Percentiles rank a stretch among this genome's conserved stretches.
phyloP scores from a whole-genome alignment of 805 yeast species.

The Priceomyces carsonii region DNA sequence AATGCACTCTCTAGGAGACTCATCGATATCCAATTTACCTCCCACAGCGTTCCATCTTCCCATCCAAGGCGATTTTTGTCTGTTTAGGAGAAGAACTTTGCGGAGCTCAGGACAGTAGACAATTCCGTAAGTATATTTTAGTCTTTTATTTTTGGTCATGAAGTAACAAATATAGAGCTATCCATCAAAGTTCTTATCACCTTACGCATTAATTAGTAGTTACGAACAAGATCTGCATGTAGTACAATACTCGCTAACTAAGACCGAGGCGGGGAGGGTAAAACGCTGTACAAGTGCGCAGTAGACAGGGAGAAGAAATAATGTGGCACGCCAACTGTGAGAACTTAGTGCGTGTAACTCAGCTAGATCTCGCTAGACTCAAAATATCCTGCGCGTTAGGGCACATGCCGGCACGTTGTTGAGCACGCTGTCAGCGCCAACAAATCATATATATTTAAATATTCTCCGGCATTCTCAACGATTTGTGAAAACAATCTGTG shows the following conservation, averaged over 20 bases:
- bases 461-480: not conserved
- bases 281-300: no score
- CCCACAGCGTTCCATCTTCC: conserved; percentile 51
- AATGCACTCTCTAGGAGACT: conserved; percentile 40
- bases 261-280: no score
- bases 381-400: no score
- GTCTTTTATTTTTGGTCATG: conserved; percentile 7
- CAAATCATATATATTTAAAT: conserved; percentile 3
- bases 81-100: conserved; percentile 35
- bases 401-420: conserved; percentile 7
- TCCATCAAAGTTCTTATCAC: no score
- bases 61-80: conserved; percentile 48
- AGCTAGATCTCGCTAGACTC: no score
- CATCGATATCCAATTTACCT: conserved; percentile 38
- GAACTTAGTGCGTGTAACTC: no score
- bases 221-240: no score
- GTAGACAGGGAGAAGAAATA: no score
- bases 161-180: not conserved
- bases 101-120: conserved; percentile 29
- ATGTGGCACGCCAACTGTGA: no score
- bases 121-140: conserved; percentile 26
- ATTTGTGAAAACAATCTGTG: not conserved
- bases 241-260: no score
- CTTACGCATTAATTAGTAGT: no score
- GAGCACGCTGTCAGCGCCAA: conserved; percentile 7